Percentiles rank a stretch among this genome's conserved stretches.
These are phyloP conservation scores for Yueomyces sp. DNA, from an alignment of 1,139 yeast species.

Conservation along the genomic window DNA sequence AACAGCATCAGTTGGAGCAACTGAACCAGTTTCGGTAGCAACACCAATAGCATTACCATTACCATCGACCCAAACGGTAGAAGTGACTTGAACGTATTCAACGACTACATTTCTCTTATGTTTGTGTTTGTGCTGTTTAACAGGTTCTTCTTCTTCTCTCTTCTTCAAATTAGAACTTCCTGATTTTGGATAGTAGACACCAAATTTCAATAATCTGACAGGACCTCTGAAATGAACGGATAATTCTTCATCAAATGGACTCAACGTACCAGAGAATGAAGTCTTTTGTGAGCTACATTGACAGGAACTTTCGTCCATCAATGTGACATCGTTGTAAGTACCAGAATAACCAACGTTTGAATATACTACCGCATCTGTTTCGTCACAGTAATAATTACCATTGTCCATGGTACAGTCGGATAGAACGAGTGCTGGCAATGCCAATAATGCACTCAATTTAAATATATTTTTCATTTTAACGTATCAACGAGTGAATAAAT, in stretches of 20 bases:
- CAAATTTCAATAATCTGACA: conserved; percentile 63
- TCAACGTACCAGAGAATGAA: conserved; percentile 56
- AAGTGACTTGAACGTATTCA: conserved; percentile 56
- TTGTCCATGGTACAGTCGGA: conserved; percentile 34
- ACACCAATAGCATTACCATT: conserved; percentile 28
- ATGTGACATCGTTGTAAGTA: conserved; percentile 57
- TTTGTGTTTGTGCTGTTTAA: conserved; percentile 26
- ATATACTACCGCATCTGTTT: conserved; percentile 58
- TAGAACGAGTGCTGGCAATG: conserved; percentile 15
- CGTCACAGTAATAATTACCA: conserved; percentile 78
- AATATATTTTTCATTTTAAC: background rate
- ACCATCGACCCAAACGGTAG: conserved; percentile 55
- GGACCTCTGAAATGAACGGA: conserved; percentile 96
- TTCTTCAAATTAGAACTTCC: conserved; percentile 24
- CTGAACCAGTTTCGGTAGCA: conserved; percentile 7
- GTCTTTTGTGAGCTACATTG: conserved; percentile 39
- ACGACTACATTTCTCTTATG: conserved; percentile 49
- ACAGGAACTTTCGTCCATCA: conserved; percentile 59
- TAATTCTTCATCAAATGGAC: conserved; percentile 82
- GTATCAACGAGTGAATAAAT: background rate
- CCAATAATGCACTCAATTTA: background rate
- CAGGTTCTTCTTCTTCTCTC: conserved; percentile 18
- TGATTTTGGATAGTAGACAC: conserved; percentile 45
- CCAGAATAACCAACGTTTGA: conserved; percentile 69
- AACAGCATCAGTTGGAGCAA: conserved; percentile 4